Base-by-base conservation (phyloP, 108 stramenopile genomes). In the Nitzschia sp. region DNA sequence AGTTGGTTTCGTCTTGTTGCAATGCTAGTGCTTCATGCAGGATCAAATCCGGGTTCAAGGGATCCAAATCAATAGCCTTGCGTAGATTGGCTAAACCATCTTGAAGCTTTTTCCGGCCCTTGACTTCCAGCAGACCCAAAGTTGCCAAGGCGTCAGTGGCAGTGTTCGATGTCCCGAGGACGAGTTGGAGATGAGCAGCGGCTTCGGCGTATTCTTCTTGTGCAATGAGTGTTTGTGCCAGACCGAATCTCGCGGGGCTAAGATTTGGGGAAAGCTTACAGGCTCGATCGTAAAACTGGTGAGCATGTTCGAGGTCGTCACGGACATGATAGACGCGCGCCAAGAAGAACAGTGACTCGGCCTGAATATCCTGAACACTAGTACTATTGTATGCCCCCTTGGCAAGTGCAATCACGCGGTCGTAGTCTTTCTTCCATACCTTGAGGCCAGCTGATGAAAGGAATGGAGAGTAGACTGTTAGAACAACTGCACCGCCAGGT, bases 361-460 rank as follows among this genome's bases (percentile, higher is more conserved):
- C 96, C 66, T 92, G 89, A 16, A 97, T 90, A 62, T 87, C 83
- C 11, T 80, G 62, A 19, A 93, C 89, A 46, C 59, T 81, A 15
- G 94, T 95, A 67, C 84, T 83, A 46, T 67, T 76, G 79, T 85
- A 93, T 31, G 93, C 96, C 0, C 89, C 84, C 66, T 86, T 93
- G 36, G 96, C 92, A 41, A 95, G 85, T 17, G 93, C 80, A 27
- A 89, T 71, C 34, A 97, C 96, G 34, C 92, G 85, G 52, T 93
- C 90, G 66, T 95, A 97, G 65, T 97, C 93, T 74, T 94, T 94
- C 63, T 89, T 94, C 91, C 90, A 94, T 28, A 92, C 57, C 57
- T 89, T 94, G 22, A 94, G 80, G 1, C 77, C 79, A 16, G 57
- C 79, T 83, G 52, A 0, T 9, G 31, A 30, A 30, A 13, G 38